Evolutionary conservation across 805 yeast species (phyloP).

Genomic region (Candida anglica): DNA sequence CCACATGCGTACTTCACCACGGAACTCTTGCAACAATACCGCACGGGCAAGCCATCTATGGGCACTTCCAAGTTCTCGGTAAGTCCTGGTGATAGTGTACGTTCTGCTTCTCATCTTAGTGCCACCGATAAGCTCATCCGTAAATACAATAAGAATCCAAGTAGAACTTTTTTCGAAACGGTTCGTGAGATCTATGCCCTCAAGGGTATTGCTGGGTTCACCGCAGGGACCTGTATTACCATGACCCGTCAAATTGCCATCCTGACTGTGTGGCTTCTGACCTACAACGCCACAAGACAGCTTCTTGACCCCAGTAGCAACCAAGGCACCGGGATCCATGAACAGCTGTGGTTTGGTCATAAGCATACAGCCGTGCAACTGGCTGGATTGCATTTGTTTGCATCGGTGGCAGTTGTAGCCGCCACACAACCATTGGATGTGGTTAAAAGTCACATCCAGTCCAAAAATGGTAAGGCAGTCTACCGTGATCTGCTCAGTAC

Average conservation of each 20-base stretch:
- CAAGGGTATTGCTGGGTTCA: slow-evolving; percentile 74
- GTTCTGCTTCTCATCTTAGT: background rate
- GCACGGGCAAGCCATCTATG: slow-evolving; percentile 14
- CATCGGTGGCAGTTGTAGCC: slow-evolving; percentile 70
- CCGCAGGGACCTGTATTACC: slow-evolving; percentile 83
- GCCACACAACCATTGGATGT: slow-evolving; percentile 89
- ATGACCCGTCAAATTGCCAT: slow-evolving; percentile 73
- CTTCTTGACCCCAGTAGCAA: slow-evolving; percentile 50
- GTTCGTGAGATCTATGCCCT: slow-evolving; percentile 63
- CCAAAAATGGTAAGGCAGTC: slow-evolving; percentile 55
- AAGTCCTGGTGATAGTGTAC: background rate
- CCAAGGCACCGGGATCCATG: slow-evolving; percentile 8
- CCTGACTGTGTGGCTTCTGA: slow-evolving; percentile 78
- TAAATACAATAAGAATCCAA: slow-evolving; percentile 49
- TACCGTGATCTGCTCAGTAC: slow-evolving; percentile 60
- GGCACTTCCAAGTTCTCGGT: slow-evolving; percentile 20
- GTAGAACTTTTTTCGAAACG: slow-evolving; percentile 49
- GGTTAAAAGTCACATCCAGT: slow-evolving; percentile 81
- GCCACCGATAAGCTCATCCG: slow-evolving; percentile 17
- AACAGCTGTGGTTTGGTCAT: slow-evolving; percentile 42
- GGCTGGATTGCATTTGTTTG: slow-evolving; percentile 52
- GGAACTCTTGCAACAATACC: slow-evolving; percentile 26
- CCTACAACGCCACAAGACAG: slow-evolving; percentile 77
- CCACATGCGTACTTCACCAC: slow-evolving; percentile 40
- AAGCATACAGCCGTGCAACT: slow-evolving; percentile 35